Conservation (phyloP, 257 asterid species). For the Capsicum chinense region DNA sequence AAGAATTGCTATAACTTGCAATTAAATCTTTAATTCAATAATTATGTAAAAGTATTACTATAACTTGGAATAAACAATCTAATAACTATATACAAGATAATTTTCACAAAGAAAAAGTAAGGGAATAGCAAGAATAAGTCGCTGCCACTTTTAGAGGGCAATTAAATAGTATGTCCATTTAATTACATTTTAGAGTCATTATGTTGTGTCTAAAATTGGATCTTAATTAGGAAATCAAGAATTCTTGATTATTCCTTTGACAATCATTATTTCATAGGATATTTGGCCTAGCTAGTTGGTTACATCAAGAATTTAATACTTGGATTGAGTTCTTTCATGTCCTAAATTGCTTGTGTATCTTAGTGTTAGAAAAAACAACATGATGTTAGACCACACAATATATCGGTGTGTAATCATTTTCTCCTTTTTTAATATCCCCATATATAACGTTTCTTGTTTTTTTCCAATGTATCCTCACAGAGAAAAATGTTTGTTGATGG, state of each 20-base stretch:
- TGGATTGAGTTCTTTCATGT: neutral
- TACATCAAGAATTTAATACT: no score
- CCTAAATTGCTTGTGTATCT: conserved; percentile 23
- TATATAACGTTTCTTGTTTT: neutral
- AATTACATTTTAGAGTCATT: neutral
- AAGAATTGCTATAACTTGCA: no score
- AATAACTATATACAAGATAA: no score
- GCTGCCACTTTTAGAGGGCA: no score
- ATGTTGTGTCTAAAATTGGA: neutral
- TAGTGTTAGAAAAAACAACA: neutral
- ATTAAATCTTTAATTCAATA: no score
- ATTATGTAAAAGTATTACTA: no score
- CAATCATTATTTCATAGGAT: neutral
- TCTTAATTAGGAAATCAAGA: neutral
- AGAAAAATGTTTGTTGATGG: no score
- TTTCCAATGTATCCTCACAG: no score
- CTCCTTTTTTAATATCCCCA: neutral
- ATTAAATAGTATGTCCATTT: neutral
- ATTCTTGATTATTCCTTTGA: neutral
- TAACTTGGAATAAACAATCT: no score
- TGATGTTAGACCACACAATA: no score
- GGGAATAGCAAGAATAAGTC: no score
- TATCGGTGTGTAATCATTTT: neutral
- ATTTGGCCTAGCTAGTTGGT: neutral
- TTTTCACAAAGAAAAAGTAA: no score